Conservation (phyloP, 345 rosid genomes). For the Barbarea vulgaris region DNA sequence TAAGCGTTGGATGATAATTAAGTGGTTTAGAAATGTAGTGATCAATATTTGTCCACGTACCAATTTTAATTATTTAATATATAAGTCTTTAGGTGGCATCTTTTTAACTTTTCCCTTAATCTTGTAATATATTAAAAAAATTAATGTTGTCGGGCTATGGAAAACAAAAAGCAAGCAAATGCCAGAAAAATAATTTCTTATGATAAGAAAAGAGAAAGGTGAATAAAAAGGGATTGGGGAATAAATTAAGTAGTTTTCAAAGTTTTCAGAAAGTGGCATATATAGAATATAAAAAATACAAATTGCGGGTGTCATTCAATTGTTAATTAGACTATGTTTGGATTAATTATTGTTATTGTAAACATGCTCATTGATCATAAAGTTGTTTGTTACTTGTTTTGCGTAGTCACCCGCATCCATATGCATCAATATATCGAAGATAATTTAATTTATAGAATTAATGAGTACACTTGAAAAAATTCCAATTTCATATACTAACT, state of each 20-base stretch:
- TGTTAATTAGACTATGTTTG: background rate
- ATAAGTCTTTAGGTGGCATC: slow-evolving; percentile 31
- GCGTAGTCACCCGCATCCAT: slow-evolving; percentile 8
- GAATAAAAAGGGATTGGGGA: slow-evolving; percentile 13
- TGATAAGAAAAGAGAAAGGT: slow-evolving; percentile 34
- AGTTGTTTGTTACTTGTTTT: background rate
- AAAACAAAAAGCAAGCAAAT: slow-evolving; percentile 43
- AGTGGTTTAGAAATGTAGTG: slow-evolving; percentile 22
- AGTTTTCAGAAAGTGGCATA: slow-evolving; percentile 21
- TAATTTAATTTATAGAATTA: background rate
- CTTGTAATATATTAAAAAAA: slow-evolving; percentile 32
- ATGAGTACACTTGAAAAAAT: background rate
- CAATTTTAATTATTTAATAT: slow-evolving; percentile 21
- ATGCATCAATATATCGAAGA: background rate
- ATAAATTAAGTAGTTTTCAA: background rate
- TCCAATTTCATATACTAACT: background rate
- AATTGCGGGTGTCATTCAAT: slow-evolving; percentile 1
- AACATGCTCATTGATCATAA: slow-evolving; percentile 2
- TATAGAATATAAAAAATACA: slow-evolving; percentile 20
- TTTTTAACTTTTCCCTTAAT: slow-evolving; percentile 32
- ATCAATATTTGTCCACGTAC: slow-evolving; percentile 35
- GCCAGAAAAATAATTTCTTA: slow-evolving; percentile 20
- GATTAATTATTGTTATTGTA: background rate
- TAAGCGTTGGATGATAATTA: slow-evolving; percentile 6
- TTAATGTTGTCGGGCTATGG: slow-evolving; percentile 37